These are phyloP conservation scores for Aegilops speltoides DNA, from an alignment of 176 grass and related monocot species.

Conservation along the genomic window DNA sequence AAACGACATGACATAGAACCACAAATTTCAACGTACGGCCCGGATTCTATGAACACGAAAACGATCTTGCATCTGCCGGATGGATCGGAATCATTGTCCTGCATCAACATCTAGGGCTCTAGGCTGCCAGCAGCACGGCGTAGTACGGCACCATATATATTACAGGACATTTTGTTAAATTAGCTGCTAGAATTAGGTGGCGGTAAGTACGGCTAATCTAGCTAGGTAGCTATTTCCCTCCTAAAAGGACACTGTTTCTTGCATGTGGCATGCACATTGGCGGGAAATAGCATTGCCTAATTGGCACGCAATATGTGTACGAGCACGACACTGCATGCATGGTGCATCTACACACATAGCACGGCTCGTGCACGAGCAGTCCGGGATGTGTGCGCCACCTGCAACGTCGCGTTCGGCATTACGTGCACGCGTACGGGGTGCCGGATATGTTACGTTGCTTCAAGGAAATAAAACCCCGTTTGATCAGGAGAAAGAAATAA, in stretches of 20 bases:
- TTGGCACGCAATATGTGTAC: slow-evolving; percentile 5
- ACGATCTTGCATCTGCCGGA: not conserved
- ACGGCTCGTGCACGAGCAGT: slow-evolving; percentile 1
- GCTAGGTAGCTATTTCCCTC: not conserved
- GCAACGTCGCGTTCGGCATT: not conserved
- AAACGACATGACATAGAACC: not conserved
- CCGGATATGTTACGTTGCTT: not conserved
- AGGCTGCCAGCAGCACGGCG: not conserved
- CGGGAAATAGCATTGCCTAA: not conserved
- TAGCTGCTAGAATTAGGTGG: not conserved
- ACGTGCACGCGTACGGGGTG: too few species aligned
- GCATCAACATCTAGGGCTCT: not conserved
- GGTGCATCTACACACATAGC: too few species aligned
- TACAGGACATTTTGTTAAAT: slow-evolving; percentile 16
- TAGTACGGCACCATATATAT: not conserved
- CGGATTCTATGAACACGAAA: not conserved
- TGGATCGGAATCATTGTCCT: not conserved
- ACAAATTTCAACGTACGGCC: too few species aligned
- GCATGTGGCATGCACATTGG: not conserved
- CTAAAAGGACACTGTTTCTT: not conserved
- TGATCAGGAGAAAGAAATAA: not conserved
- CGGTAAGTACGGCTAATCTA: not conserved
- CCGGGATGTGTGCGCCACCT: not conserved
- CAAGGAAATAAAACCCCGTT: not conserved
- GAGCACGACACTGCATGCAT: not conserved